These are phyloP conservation scores for Ampelomyces quisqualis DNA, from an alignment of 2,329 filamentous ascomycete genomes.

Conservation along the genomic window DNA sequence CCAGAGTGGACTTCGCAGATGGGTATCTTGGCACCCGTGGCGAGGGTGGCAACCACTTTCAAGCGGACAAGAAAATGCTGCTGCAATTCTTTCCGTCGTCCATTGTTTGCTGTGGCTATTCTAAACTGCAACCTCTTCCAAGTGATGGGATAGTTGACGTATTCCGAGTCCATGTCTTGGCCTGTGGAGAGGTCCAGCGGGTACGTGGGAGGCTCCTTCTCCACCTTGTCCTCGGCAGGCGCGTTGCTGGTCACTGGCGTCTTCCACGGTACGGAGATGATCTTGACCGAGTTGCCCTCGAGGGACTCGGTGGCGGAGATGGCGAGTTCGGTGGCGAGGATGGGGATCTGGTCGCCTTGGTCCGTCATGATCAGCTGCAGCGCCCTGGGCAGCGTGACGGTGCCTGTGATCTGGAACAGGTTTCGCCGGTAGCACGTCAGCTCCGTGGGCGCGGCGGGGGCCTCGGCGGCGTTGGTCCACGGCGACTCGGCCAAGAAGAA, in stretches of 20 bases:
- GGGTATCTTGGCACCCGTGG: slow-evolving; percentile 78
- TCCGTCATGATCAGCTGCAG: slow-evolving; percentile 81
- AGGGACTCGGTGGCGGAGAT: slow-evolving; percentile 94
- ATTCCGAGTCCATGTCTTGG: slow-evolving; percentile 75
- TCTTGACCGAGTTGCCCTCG: slow-evolving; percentile 85
- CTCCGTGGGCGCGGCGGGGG: slow-evolving; percentile 65
- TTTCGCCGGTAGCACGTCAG: slow-evolving; percentile 95
- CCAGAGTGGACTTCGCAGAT: slow-evolving; percentile 83
- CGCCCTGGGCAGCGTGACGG: slow-evolving; percentile 75
- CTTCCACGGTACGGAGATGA: slow-evolving; percentile 98
- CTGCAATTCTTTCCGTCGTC: slow-evolving; percentile 88
- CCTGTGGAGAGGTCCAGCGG: slow-evolving; percentile 68
- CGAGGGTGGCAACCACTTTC: slow-evolving; percentile 79
- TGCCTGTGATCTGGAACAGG: slow-evolving; percentile 92
- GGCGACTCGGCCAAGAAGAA: slow-evolving; percentile 84
- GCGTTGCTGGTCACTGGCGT: slow-evolving; percentile 79
- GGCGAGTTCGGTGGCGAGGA: slow-evolving; percentile 78
- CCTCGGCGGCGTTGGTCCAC: slow-evolving; percentile 59
- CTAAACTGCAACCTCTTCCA: slow-evolving; percentile 94
- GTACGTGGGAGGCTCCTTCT: slow-evolving; percentile 84
- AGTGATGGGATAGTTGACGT: slow-evolving; percentile 85
- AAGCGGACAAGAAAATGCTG: slow-evolving; percentile 92
- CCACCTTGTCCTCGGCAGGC: slow-evolving; percentile 65
- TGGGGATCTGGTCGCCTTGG: slow-evolving; percentile 78
- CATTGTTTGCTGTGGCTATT: slow-evolving; percentile 95